phyloP scores from a whole-genome alignment of 768 basidiomycete species.

The Phylloporus rhodoxanthus region DNA sequence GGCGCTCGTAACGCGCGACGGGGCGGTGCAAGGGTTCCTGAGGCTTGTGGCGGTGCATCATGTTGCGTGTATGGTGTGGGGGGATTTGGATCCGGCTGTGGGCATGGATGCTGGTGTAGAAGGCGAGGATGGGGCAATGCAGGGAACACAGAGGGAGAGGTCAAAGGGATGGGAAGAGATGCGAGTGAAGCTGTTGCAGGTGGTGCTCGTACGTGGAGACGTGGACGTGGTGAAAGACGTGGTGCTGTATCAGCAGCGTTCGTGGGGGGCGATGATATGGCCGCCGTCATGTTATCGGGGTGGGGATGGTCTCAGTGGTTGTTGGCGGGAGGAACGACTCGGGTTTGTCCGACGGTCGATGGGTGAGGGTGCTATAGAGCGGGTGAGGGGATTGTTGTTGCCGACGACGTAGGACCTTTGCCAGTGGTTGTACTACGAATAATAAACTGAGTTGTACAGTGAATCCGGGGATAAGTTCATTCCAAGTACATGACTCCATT shows the following conservation, averaged over 20 bases:
- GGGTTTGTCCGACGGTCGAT: slow-evolving; percentile 11
- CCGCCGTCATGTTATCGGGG: slow-evolving; percentile 49
- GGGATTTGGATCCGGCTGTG: slow-evolving; percentile 40
- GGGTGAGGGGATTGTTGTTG: slow-evolving; percentile 11
- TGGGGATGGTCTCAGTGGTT: slow-evolving; percentile 8
- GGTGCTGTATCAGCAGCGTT: slow-evolving; percentile 50
- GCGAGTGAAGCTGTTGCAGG: slow-evolving; percentile 44
- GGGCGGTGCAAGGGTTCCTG: slow-evolving; percentile 50
- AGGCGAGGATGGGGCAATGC: background rate
- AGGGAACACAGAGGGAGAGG: no score
- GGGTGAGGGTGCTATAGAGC: slow-evolving; percentile 8
- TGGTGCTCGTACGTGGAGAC: slow-evolving; percentile 47
- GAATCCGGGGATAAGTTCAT: no score
- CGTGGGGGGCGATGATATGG: slow-evolving; percentile 32
- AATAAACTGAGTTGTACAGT: no score
- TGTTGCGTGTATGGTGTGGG: slow-evolving; percentile 70
- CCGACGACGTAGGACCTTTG: background rate
- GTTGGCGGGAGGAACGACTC: slow-evolving; percentile 15
- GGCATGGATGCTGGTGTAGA: slow-evolving; percentile 4
- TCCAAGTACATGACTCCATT: background rate
- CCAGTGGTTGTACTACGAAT: no score
- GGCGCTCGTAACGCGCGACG: slow-evolving; percentile 34
- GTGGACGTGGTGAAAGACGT: slow-evolving; percentile 46
- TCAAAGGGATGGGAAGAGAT: background rate
- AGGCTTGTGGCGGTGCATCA: slow-evolving; percentile 72